Base-by-base conservation (phyloP, 176 grass and related monocot species). In the Juncus inflexus region DNA sequence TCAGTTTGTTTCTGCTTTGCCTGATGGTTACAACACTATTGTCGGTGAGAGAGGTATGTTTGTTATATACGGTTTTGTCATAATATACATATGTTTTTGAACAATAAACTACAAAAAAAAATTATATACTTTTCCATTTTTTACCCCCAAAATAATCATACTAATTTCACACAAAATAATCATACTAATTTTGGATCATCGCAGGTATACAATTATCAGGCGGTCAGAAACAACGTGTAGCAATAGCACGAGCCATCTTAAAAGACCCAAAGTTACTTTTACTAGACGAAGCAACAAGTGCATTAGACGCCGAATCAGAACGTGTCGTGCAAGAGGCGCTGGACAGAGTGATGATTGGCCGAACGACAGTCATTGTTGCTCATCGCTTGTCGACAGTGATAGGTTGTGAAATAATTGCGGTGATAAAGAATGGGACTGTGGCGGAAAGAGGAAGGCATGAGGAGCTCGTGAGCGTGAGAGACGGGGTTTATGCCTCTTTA, bases 221-320 rank as follows among this genome's bases (percentile, higher is more conserved):
- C 0, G 83, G 90, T 49, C 90, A 95, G 65, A 95, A 95, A 77
- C 86, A 95, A 70, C 86, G 80, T 2, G 77, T 95, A 0, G 86
- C 90, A 50, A 90, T 95, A 6, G 83, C 90, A 4, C 77, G 90
- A 14, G 90, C 90, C 11, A 43, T 86, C 42, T 8, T 95, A 2
- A 89, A 84, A 69, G 77, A 90, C 37, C 90, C 90, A 50, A 89
- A 77, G 60, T 64, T 95, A 39, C 70, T 95, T 19, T 58, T 95
- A 56, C 77, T 95, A 11, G 90, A 90, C 12, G 90, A 95, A 65
- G 90, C 86, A 2, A 90, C 90, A 5, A 95, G 85, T 3, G 90
- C 90, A 8, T 71, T 95, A 14, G 90, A 95, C 2, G 80, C 86
- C 0, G 90, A 95, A 35, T 78, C 90, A 0, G 90, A 95, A 79